A percentile compares a stretch with the other conserved stretches of the same genome.
Conservation (phyloP, 2,329 filamentous ascomycete genomes). For the Xylariaceae sp. region DNA sequence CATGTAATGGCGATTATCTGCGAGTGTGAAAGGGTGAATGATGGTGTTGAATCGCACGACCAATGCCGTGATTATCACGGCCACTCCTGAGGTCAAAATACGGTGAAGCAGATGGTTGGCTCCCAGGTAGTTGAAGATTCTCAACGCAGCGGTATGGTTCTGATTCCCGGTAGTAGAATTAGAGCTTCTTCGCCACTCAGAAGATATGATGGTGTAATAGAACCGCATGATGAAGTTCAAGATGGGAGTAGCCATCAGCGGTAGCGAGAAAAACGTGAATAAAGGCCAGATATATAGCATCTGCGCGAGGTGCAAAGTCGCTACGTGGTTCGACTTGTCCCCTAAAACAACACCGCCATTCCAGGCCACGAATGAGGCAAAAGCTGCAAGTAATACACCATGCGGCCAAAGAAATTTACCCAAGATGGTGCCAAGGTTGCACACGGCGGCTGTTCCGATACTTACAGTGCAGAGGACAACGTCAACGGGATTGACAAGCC, state of each 20-base stretch:
- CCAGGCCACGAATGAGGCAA: conserved; percentile 73
- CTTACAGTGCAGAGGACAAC: conserved; percentile 57
- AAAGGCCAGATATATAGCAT: conserved; percentile 96
- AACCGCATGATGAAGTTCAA: conserved; percentile 43
- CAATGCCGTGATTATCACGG: conserved; percentile 33
- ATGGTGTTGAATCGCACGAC: conserved; percentile 82
- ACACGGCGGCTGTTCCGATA: conserved; percentile 53
- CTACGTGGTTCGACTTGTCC: conserved; percentile 91
- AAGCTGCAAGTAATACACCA: conserved; percentile 60
- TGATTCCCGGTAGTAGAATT: too few species aligned
- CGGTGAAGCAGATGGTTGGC: conserved; percentile 29
- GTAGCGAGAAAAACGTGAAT: conserved; percentile 83
- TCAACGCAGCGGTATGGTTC: conserved; percentile 8
- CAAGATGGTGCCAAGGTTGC: conserved; percentile 42
- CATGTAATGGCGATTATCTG: conserved; percentile 94
- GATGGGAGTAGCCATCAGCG: conserved; percentile 40
- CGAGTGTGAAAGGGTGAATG: conserved; percentile 90
- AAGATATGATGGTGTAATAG: too few species aligned
- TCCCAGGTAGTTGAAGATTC: conserved; percentile 23
- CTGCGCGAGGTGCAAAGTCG: conserved; percentile 83
- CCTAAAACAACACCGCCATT: conserved; percentile 92
- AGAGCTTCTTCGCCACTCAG: too few species aligned
- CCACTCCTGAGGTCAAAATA: conserved; percentile 31
- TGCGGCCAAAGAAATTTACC: conserved; percentile 50
- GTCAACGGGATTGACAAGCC: conserved; percentile 46